Percentiles rank a stretch among this genome's conserved stretches.
Evolutionary conservation across 371 early-diverging fungal genomes (phyloP).

Genomic region (Batkoa obscura): DNA sequence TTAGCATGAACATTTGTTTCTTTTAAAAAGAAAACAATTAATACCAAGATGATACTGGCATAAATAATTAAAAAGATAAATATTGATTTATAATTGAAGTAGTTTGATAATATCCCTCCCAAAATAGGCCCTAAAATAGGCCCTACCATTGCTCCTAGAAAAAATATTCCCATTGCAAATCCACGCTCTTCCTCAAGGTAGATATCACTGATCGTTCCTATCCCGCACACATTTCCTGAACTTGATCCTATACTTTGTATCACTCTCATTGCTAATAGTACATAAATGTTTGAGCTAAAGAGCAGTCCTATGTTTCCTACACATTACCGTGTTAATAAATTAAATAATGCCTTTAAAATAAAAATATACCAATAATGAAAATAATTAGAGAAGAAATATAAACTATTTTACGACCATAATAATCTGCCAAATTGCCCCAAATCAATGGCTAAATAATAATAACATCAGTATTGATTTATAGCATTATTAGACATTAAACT

Average conservation of each 20-base stretch:
- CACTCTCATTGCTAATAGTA: slow-evolving; percentile 34
- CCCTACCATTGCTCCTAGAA: slow-evolving; percentile 31
- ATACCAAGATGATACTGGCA: slow-evolving; percentile 13
- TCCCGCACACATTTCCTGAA: slow-evolving; percentile 46
- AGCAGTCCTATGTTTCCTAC: slow-evolving; percentile 40
- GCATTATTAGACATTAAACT: too few species aligned
- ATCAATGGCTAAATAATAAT: too few species aligned
- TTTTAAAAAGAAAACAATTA: slow-evolving; percentile 31
- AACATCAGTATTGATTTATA: too few species aligned
- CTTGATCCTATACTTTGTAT: slow-evolving; percentile 50
- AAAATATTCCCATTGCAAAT: slow-evolving; percentile 32
- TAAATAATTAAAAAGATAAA: slow-evolving; percentile 35
- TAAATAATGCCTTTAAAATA: too few species aligned
- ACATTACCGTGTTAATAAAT: too few species aligned
- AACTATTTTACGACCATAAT: slow-evolving; percentile 37
- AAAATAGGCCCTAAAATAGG: slow-evolving; percentile 26
- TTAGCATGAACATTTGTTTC: slow-evolving; percentile 30
- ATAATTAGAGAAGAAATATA: slow-evolving; percentile 33
- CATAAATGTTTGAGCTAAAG: slow-evolving; percentile 20
- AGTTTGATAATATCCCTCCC: slow-evolving; percentile 23
- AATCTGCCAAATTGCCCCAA: slow-evolving; percentile 51
- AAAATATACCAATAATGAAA: too few species aligned
- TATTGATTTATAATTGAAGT: slow-evolving; percentile 36
- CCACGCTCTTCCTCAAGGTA: slow-evolving; percentile 20
- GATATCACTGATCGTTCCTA: slow-evolving; percentile 40